These are phyloP conservation scores for Diaporthe ilicicola DNA, from an alignment of 2,329 filamentous ascomycete species.

Conservation along the genomic window DNA sequence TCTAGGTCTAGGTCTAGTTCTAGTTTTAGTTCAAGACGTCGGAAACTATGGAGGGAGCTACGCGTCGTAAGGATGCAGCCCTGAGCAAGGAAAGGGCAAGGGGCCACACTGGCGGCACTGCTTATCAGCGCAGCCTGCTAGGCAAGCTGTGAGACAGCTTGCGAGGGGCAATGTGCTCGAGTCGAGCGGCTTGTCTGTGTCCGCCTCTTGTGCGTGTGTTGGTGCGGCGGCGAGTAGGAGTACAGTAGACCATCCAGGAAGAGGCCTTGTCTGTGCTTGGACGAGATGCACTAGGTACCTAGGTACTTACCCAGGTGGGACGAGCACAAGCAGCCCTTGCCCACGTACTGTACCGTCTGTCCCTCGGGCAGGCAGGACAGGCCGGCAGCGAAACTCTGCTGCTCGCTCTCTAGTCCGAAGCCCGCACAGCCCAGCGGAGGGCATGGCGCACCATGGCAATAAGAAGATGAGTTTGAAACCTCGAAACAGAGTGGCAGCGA, in stretches of 20 bases:
- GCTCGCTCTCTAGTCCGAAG: not conserved
- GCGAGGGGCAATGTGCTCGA: not conserved
- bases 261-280: not conserved
- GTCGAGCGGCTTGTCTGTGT: not conserved
- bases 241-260: not conserved
- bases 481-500: slow-evolving; percentile 1
- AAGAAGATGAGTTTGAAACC: not conserved
- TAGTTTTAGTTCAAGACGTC: too few species aligned
- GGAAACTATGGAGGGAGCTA: not conserved
- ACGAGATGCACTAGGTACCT: not conserved
- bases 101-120: not conserved
- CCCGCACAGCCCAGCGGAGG: not conserved
- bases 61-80: not conserved
- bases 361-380: not conserved
- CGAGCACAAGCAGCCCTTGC: not conserved
- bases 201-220: not conserved
- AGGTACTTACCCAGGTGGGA: not conserved
- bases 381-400: not conserved
- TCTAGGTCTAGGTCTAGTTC: too few species aligned
- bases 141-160: not conserved
- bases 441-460: not conserved
- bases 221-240: not conserved
- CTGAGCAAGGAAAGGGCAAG: not conserved
- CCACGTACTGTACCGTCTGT: not conserved
- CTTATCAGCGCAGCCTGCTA: not conserved